Base-by-base conservation (phyloP, 805 yeast species). In the Cyberlindnera subsufficiens region DNA sequence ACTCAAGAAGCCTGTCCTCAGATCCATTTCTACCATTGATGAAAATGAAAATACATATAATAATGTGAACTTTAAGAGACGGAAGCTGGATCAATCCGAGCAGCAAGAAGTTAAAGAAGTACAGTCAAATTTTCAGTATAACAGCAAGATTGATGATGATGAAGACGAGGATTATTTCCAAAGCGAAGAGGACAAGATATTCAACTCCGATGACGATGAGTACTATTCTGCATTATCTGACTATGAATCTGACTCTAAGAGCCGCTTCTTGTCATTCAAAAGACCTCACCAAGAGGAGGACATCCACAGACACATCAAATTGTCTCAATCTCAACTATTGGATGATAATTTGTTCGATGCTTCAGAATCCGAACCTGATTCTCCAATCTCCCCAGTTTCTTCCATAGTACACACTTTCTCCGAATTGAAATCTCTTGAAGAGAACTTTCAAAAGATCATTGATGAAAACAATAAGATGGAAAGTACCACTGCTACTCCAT, bases 31-130 rank as follows among this genome's bases (percentile, higher is more conserved):
- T 9, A 56, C 60, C 10, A 48, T 57, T 44, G 60, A 54, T 45
- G 60, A 56, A 31, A 49, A 56, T 46, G 60, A 58, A 40, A 51
- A 49, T 35, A 54, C 59, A 14, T 56, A 55, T 38, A 58, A 56
- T 42, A 56, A 53, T 27, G 35, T 58, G 30, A 54, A 46, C 43
- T 56, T 56, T 49, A 55, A 55, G 39, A 52, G 46, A 46, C 54
- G 58, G 50, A 55, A 45, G 47, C 25, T 46, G 8, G 45, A 39
- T 5, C n/a, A 14, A 16, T 39, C 42, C 16, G 4, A 35, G 19
- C 39, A 37, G 20, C 39, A 35, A 35, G 32, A 38, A 11, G 39
- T 29, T 20, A 42, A 37, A 18, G 43, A 32, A 11, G 42, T 34
- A 20, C 31, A 22, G 30, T 15, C 20, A 14, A 30, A 33, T 22